phyloP scores from a whole-genome alignment of 2,329 filamentous ascomycete species.

The Arthrobotrys megalospora region DNA sequence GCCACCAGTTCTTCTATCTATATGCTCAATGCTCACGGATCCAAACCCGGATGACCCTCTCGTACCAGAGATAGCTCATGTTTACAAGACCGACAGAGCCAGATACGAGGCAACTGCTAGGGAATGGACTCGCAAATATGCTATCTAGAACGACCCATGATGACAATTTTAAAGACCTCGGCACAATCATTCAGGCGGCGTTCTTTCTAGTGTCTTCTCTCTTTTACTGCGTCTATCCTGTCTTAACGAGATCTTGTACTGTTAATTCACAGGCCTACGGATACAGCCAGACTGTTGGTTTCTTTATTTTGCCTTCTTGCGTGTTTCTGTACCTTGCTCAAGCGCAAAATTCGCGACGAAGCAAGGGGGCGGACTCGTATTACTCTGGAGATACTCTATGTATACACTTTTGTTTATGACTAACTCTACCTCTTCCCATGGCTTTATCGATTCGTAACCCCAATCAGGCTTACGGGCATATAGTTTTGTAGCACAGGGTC shows the following conservation, averaged over 20 bases:
- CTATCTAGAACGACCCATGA: conserved; percentile 76
- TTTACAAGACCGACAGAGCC: conserved; percentile 98
- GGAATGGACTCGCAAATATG: conserved; percentile 99
- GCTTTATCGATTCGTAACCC: background rate
- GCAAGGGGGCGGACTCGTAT: conserved; percentile 10
- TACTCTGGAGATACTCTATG: conserved; percentile 21
- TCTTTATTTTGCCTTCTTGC: conserved; percentile 35
- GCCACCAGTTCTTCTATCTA: conserved; percentile 86
- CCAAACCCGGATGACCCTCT: conserved; percentile 99
- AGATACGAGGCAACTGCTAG: conserved; percentile 96
- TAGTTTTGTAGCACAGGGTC: background rate
- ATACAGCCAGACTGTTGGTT: conserved; percentile 61
- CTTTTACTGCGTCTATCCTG: conserved; percentile 34
- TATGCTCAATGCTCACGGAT: conserved; percentile 99
- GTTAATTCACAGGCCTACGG: conserved; percentile 55
- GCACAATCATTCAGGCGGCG: conserved; percentile 61
- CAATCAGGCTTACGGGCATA: too few species aligned
- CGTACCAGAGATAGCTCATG: conserved; percentile 98
- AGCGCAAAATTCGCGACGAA: conserved; percentile 22
- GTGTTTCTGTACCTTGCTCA: conserved; percentile 26
- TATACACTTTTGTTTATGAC: conserved; percentile 25
- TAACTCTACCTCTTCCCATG: background rate
- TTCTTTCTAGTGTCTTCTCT: conserved; percentile 49
- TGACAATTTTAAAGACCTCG: conserved; percentile 47
- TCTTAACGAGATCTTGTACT: conserved; percentile 52